Evolutionary conservation across 1,139 yeast species (phyloP).

Genomic region (Yamadazyma trypodendri): DNA sequence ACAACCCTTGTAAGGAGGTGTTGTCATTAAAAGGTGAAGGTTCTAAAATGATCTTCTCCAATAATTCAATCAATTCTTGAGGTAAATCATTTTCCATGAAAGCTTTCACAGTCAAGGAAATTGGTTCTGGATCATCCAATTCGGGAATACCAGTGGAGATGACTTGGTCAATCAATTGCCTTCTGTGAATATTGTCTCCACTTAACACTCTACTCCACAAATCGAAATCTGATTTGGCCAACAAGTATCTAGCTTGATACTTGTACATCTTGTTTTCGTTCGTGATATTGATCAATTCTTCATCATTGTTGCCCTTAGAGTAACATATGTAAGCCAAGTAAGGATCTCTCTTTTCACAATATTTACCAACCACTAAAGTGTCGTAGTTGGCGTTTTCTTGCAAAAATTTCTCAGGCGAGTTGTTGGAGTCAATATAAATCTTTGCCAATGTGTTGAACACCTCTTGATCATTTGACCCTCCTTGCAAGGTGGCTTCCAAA

Average conservation of each 20-base stretch:
- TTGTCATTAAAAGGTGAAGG: constrained; percentile 97
- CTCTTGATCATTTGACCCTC: constrained; percentile 89
- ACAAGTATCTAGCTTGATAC: constrained; percentile 94
- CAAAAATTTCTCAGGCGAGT: constrained; percentile 94
- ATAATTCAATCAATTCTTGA: constrained; percentile 84
- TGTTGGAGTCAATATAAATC: constrained; percentile 95
- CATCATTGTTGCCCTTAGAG: constrained; percentile 91
- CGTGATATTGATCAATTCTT: constrained; percentile 84
- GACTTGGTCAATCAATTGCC: constrained; percentile 89
- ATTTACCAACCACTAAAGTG: constrained; percentile 91
- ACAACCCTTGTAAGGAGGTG: constrained; percentile 88
- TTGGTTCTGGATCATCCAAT: constrained; percentile 91
- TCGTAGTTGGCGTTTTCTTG: constrained; percentile 88
- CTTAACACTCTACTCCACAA: constrained; percentile 81
- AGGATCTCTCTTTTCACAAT: constrained; percentile 99
- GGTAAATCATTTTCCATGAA: constrained; percentile 96
- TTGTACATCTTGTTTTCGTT: constrained; percentile 98
- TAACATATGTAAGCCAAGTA: constrained; percentile 96
- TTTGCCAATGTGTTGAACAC: constrained; percentile 94
- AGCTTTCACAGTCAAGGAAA: constrained; percentile 92
- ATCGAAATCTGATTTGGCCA: constrained; percentile 76
- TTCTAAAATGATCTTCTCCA: constrained; percentile 93
- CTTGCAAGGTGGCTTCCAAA: constrained; percentile 82
- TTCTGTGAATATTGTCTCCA: constrained; percentile 79
- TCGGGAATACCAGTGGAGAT: constrained; percentile 97